These are phyloP conservation scores for Eucalyptus shirleyi DNA, from an alignment of 345 rosid genomes.

Conservation along the genomic window DNA sequence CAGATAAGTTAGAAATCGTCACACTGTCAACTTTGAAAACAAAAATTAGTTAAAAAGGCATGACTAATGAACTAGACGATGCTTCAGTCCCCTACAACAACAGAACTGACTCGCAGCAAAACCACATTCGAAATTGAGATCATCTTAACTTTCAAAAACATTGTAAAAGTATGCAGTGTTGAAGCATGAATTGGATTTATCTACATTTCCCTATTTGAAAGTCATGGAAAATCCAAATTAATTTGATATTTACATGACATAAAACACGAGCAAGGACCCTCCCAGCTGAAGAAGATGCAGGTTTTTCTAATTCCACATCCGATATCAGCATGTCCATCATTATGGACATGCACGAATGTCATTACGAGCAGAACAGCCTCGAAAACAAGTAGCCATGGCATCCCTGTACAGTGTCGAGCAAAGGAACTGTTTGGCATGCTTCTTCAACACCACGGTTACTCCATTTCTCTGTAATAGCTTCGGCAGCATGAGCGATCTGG, in stretches of 20 bases:
- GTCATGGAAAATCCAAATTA: neutral
- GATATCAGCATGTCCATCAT: neutral
- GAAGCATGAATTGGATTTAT: neutral
- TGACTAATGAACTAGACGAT: neutral
- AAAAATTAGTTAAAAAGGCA: neutral
- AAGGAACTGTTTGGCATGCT: constrained; percentile 77
- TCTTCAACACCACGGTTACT: constrained; percentile 50
- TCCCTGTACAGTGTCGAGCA: constrained; percentile 72
- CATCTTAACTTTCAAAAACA: neutral
- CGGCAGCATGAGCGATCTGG: constrained; percentile 48
- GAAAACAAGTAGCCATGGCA: constrained; percentile 80
- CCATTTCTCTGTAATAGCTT: constrained; percentile 44
- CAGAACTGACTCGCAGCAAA: neutral
- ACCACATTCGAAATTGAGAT: neutral
- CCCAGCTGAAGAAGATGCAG: neutral
- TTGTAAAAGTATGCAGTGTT: neutral
- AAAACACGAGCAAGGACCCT: neutral
- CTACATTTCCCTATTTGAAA: neutral
- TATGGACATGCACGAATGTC: neutral
- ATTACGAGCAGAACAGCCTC: constrained; percentile 71
- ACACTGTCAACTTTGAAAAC: neutral
- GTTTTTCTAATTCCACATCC: neutral
- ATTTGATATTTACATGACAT: neutral
- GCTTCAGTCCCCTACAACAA: neutral
- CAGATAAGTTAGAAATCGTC: neutral